A percentile compares a stretch with the other conserved stretches of the same genome.
These are phyloP conservation scores for Hypomyces rosellus DNA, from an alignment of 2,329 filamentous ascomycete genomes.

Conservation along the genomic window DNA sequence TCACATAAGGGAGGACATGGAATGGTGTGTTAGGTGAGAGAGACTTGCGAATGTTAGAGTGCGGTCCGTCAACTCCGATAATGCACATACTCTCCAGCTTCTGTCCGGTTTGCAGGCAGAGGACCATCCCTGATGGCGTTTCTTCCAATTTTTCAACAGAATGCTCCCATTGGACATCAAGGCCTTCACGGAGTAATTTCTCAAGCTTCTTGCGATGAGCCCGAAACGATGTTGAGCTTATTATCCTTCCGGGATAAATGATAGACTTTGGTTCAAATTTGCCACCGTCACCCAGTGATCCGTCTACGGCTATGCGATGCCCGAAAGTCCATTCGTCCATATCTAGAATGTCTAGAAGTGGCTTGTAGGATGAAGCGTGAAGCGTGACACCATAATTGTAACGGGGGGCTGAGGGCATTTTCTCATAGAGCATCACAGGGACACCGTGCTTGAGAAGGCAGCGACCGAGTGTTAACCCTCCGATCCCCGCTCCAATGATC, in stretches of 20 bases:
- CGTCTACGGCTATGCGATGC: conserved; percentile 6
- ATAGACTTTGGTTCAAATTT: conserved; percentile 3
- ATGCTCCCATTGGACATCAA: conserved; percentile 7
- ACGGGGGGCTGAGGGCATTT: conserved; percentile 4
- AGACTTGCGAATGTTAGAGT: conserved; percentile 10
- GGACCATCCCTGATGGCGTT: conserved; percentile 1
- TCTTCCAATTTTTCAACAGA: conserved; percentile 2
- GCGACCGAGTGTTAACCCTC: conserved; percentile 7
- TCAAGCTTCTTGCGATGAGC: conserved; percentile 6
- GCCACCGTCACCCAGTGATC: not conserved
- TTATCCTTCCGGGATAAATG: not conserved
- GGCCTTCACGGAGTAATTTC: conserved; percentile 9
- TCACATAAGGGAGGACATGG: conserved; percentile 7
- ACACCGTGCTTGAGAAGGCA: conserved; percentile 8
- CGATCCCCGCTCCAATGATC: conserved; percentile 9
- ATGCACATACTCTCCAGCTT: conserved; percentile 1
- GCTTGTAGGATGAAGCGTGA: conserved; percentile 7
- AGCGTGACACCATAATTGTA: conserved; percentile 6
- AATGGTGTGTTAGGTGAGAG: conserved; percentile 7
- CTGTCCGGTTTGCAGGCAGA: conserved; percentile 4
- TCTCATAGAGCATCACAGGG: conserved; percentile 6
- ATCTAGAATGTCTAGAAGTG: conserved; percentile 2
- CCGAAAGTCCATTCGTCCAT: conserved; percentile 6
- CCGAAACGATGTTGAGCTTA: conserved; percentile 2
- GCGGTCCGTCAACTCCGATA: conserved; percentile 4